phyloP scores from a whole-genome alignment of 495 filamentous ascomycete species.

The Trichoderma erinaceum region DNA sequence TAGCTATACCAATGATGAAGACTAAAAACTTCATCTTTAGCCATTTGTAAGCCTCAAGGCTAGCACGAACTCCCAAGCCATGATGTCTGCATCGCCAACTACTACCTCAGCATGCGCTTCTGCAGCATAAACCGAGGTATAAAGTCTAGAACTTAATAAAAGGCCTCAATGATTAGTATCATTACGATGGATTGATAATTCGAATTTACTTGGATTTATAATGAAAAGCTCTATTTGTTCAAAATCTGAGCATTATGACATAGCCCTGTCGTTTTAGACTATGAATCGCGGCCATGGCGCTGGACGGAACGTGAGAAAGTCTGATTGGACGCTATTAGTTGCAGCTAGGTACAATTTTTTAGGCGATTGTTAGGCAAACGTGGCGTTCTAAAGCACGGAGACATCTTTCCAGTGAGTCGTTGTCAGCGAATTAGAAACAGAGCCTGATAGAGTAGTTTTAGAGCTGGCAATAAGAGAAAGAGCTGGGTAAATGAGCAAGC shows the following conservation, averaged over 20 bases:
- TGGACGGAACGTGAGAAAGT: not conserved
- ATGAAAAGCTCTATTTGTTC: not conserved
- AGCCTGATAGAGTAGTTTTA: too few relatives aligned
- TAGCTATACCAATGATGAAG: not conserved
- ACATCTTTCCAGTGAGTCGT: too few relatives aligned
- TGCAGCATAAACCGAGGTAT: not conserved
- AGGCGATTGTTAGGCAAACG: too few relatives aligned
- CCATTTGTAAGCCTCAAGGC: not conserved
- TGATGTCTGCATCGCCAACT: not conserved
- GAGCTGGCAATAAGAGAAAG: too few relatives aligned
- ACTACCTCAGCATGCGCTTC: not conserved
- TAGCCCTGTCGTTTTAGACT: slow-evolving; percentile 14
- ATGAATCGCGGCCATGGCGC: not conserved
- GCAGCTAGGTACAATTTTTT: not conserved
- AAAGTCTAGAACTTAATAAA: not conserved
- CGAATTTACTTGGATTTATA: not conserved
- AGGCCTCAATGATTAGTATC: not conserved
- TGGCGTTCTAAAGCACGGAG: too few relatives aligned
- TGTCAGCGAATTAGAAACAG: too few relatives aligned
- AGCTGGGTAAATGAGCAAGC: too few relatives aligned
- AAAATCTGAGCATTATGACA: slow-evolving; percentile 6
- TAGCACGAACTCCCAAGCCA: not conserved
- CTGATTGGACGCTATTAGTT: not conserved
- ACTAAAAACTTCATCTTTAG: not conserved
- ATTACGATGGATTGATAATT: not conserved